Base-by-base conservation (phyloP, 108 stramenopile genomes). In the Pseudonitzschia pungens region DNA sequence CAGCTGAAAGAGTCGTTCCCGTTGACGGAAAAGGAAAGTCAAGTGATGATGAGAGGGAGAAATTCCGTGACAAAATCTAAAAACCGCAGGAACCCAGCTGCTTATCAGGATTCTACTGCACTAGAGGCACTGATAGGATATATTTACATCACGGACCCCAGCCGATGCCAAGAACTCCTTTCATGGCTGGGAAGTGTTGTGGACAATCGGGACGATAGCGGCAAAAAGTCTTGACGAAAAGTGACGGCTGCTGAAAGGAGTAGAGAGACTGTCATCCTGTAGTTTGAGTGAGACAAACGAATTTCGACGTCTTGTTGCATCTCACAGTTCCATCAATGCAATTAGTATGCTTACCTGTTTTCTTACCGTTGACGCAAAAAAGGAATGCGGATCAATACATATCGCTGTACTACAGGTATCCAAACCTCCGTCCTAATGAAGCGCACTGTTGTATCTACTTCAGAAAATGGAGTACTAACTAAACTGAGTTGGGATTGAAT, bases 101-200 rank as follows among this genome's bases (percentile, higher is more conserved):
- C 81, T 0, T 91, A 90, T 62, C 91, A 92, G 81, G 94, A 92
- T 85, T 86, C 94, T 20, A 92, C 91, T 45, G 88, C 94, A 29
- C 80, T 95, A 29, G 94, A 95, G 73, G 90, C 91, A 22, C 65
- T 95, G 60, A 54, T 95, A 64, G 94, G 94, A 29, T 95, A 90
- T 65, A 58, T 89, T 5, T 95, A 88, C 68, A 86, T 95, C 11
- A 69, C 50, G 12, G 87, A 91, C 68, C 73, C 69, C 68, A 48
- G 74, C 52, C 72, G 94, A 57, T 91, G 90, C 74, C 31, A 22
- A 28, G 84, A 89, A 36, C 71, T 95, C 63, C 71, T 95, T 5
- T 58, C 74, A 65, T 89, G 85, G 86, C 33, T 85, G 11, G 66
- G 73, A 32, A 43, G 48, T 32, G 43, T 60, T 55, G 15, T 70